Conservation (phyloP, 805 yeast genomes). For the Starmerella apis region DNA sequence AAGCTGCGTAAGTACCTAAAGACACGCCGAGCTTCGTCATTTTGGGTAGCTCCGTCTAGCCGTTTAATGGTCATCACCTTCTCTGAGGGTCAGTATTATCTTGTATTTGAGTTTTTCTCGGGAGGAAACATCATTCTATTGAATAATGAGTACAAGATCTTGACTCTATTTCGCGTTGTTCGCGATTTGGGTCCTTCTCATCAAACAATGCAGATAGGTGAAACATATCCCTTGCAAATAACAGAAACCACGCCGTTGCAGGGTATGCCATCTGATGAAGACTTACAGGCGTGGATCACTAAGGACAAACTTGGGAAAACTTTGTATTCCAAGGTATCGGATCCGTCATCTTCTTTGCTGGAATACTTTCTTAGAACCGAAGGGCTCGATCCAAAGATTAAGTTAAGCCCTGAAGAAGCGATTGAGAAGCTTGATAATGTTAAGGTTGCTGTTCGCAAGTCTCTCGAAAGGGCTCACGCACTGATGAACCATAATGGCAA, state of each 20-base stretch:
- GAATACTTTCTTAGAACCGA: slow-evolving; percentile 43
- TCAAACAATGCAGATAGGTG: slow-evolving; percentile 66
- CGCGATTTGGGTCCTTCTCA: slow-evolving; percentile 41
- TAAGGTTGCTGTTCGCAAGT: slow-evolving; percentile 25
- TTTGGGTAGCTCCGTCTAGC: slow-evolving; percentile 68
- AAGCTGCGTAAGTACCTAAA: slow-evolving; percentile 81
- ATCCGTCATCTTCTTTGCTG: slow-evolving; percentile 68
- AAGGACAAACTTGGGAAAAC: slow-evolving; percentile 46
- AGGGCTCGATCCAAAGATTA: slow-evolving; percentile 40
- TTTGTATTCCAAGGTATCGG: slow-evolving; percentile 56
- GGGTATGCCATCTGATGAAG: slow-evolving; percentile 48
- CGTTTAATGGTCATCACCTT: slow-evolving; percentile 76
- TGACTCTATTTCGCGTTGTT: slow-evolving; percentile 69
- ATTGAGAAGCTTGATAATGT: slow-evolving; percentile 21
- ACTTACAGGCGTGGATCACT: slow-evolving; percentile 22
- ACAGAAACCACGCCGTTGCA: slow-evolving; percentile 3
- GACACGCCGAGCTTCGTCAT: slow-evolving; percentile 59
- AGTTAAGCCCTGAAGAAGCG: slow-evolving; percentile 21
- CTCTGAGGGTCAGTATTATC: slow-evolving; percentile 63
- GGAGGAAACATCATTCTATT: slow-evolving; percentile 83
- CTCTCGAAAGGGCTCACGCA: slow-evolving; percentile 29
- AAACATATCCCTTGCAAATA: slow-evolving; percentile 40
- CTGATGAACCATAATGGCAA: slow-evolving; percentile 11
- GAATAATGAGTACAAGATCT: slow-evolving; percentile 55
- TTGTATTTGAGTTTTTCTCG: slow-evolving; percentile 85